Base-by-base conservation (phyloP, 2,329 filamentous ascomycete genomes). In the Fusarium sp. region DNA sequence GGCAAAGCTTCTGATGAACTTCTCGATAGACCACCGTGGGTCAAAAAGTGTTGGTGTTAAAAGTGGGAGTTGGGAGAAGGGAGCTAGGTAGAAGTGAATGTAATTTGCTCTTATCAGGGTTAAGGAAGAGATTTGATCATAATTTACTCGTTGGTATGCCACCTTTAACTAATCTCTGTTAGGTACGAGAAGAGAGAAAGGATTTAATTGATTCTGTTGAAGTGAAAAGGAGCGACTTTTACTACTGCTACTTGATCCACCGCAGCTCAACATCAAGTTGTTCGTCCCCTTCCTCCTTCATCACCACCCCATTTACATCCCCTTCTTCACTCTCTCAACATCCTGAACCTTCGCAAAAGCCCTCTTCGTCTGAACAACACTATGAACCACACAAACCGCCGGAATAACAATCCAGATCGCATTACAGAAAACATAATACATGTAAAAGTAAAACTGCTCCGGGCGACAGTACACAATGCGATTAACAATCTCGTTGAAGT, bases 321-420 rank as follows among this genome's bases (percentile, higher is more conserved):
- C 54, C 75, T 79, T 81, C 75, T 80, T 81, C 5, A 38, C 47
- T 44, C 65, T 71, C 44, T 77, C 72, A 35, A 63, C 57, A 24
- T 70, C 75, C 61, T 82, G 77, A 2, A 79, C 65, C 72, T 70
- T 74, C 1, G 69, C 78, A 67, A 83, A 81, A 0, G 75, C 81
- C 5, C 65, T 63, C 18, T 70, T 74, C 0, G 74, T 79, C 44
- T 75, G 77, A 31, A 42, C 63, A 2, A 79, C 74, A 45, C 83
- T 83, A 33, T 75, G 65, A 4, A 74, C 26, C 41, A 85, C 67
- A 45, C 84, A 67, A 10, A 69, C 75, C 6, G 75, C 55, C 1
- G 88, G 87, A 38, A 89, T 84, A 24, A 87, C 80, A 44, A 90
- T 84, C 88, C 88, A 90, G 68, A 88, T 85, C 1, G 81, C 82